Conservation (phyloP, 164 flowering plant genomes). For the Aristolochia contorta region DNA sequence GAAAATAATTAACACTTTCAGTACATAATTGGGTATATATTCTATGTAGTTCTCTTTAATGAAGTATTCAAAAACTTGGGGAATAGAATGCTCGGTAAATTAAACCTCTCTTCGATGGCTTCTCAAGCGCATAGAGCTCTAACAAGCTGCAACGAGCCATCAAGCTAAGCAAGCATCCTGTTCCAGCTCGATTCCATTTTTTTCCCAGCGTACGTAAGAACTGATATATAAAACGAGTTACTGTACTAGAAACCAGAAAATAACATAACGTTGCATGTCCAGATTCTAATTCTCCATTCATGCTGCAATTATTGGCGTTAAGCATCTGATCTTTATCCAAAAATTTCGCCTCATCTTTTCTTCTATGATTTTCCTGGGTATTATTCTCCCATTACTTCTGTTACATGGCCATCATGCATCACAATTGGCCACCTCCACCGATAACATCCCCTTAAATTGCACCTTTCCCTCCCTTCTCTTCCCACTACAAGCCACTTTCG, state of each 20-base stretch:
- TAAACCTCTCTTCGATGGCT: not conserved
- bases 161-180: not conserved
- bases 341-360: constrained; percentile 21
- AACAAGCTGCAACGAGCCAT: not conserved
- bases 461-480: not conserved
- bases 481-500: not conserved
- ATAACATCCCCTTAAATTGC: constrained; percentile 23
- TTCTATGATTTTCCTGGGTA: constrained; percentile 27
- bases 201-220: not conserved
- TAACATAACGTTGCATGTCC: not conserved
- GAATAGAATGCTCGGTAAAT: too few relatives aligned
- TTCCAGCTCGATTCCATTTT: not conserved
- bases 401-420: constrained; percentile 20
- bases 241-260: not conserved
- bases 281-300: constrained; percentile 52
- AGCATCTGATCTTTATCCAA: constrained; percentile 42
- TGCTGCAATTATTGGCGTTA: constrained; percentile 39
- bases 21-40: too few relatives aligned
- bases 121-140: not conserved
- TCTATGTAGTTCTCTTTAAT: not conserved
- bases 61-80: not conserved
- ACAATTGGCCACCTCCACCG: constrained; percentile 18
- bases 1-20: too few relatives aligned
- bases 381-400: constrained; percentile 18
- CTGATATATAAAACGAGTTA: not conserved